Percentiles rank a stretch among this genome's conserved stretches.
Conservation (phyloP, 2,329 filamentous ascomycete species). For the Paecilomyces fulvus region DNA sequence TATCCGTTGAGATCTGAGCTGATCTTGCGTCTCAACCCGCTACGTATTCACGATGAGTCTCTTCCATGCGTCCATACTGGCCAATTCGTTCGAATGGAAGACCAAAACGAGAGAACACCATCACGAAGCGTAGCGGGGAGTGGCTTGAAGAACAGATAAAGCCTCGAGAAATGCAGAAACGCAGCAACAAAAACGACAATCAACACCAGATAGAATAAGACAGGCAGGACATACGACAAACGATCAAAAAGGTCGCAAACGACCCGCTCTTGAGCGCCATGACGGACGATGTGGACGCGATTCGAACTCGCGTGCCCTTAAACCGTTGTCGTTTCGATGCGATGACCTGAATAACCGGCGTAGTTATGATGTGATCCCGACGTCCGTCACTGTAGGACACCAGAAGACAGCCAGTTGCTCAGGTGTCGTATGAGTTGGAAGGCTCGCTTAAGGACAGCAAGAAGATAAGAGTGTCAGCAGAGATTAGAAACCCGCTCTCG, state of each 20-base stretch:
- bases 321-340: not conserved
- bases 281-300: not conserved
- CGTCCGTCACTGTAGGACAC: not conserved
- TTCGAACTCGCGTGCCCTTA: not conserved
- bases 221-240: conserved; percentile 64
- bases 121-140: not conserved
- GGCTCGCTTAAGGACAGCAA: not conserved
- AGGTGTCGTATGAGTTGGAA: not conserved
- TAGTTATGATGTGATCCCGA: not conserved
- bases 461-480: not conserved
- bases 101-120: not conserved
- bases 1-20: not conserved
- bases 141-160: not conserved
- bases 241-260: conserved; percentile 94
- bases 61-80: not conserved
- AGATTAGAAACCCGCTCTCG: not conserved
- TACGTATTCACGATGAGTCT: not conserved
- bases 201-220: conserved; percentile 2
- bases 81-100: no score
- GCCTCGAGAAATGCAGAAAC: not conserved
- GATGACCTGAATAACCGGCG: not conserved
- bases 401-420: not conserved
- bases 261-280: conserved; percentile 45
- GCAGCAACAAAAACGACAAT: not conserved
- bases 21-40: not conserved